phyloP scores from a whole-genome alignment of 1,139 yeast genomes.

The Suhomyces atakaporum region DNA sequence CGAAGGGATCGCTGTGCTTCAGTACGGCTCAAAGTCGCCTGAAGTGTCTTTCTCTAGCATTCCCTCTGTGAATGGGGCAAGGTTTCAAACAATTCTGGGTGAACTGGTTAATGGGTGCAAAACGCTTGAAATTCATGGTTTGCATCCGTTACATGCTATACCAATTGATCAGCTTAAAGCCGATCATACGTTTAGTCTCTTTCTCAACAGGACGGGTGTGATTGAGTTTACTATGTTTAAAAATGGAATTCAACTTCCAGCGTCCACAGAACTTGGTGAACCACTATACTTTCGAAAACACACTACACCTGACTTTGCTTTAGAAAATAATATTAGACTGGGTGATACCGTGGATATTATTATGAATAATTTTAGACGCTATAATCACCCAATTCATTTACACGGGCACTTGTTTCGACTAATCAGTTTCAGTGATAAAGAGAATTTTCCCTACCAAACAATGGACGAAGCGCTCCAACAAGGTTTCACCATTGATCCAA shows the following conservation, averaged over 20 bases:
- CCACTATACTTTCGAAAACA: conserved; percentile 15
- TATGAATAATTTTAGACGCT: conserved; percentile 26
- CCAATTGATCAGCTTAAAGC: conserved; percentile 19
- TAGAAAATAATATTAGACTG: conserved; percentile 20
- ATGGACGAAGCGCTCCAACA: conserved; percentile 25
- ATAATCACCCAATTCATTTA: conserved; percentile 38
- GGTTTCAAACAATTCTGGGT: conserved; percentile 12
- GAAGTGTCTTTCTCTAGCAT: not conserved
- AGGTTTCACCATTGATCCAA: conserved; percentile 19
- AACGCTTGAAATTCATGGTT: conserved; percentile 8
- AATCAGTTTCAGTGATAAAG: conserved; percentile 24
- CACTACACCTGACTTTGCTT: conserved; percentile 13
- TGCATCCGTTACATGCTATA: conserved; percentile 17
- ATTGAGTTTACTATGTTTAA: conserved; percentile 30
- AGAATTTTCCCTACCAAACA: conserved; percentile 24
- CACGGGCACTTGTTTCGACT: conserved; percentile 38
- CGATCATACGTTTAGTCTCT: conserved; percentile 26
- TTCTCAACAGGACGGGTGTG: conserved; percentile 27
- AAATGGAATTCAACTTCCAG: conserved; percentile 23
- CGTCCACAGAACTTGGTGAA: conserved; percentile 18
- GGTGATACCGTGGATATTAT: conserved; percentile 34
- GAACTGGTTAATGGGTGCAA: conserved; percentile 5
- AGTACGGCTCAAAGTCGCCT: too few relatives aligned
- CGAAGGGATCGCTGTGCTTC: conserved; percentile 30
- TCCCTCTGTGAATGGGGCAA: conserved; percentile 4